These are phyloP conservation scores for Neophaeococcomyces aloes DNA, from an alignment of 2,329 filamentous ascomycete species.

Conservation along the genomic window DNA sequence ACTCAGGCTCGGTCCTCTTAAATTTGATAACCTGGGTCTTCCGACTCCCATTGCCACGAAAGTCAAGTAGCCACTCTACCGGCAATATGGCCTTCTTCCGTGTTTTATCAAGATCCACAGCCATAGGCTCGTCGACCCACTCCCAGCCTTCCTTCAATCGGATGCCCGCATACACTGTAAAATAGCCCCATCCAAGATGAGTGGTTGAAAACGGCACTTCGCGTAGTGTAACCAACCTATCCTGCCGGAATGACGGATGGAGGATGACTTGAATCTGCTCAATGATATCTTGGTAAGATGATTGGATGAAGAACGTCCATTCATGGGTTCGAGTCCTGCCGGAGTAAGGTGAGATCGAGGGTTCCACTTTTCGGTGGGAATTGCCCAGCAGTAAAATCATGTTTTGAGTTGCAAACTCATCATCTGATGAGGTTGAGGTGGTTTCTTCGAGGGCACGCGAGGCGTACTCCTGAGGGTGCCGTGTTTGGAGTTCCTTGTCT, in stretches of 20 bases:
- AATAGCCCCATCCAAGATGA: conserved; percentile 18
- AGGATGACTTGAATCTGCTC: conserved; percentile 18
- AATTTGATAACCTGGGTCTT: background rate
- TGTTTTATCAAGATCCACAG: conserved; percentile 14
- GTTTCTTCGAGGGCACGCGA: conserved; percentile 5
- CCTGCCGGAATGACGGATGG: conserved; percentile 17
- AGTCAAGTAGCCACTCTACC: conserved; percentile 18
- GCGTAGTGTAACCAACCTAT: conserved; percentile 8
- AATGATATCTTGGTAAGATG: conserved; percentile 17
- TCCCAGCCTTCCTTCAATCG: conserved; percentile 16
- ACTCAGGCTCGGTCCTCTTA: background rate
- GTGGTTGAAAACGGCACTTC: conserved; percentile 16
- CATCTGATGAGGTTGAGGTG: conserved; percentile 1
- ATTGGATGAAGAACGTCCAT: conserved; percentile 20
- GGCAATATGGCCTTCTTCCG: conserved; percentile 14
- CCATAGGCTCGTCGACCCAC: conserved; percentile 15
- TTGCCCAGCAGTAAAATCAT: conserved; percentile 19
- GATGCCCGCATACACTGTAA: conserved; percentile 18
- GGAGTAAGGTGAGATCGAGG: background rate
- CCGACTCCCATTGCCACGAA: conserved; percentile 2
- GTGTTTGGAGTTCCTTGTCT: conserved; percentile 7
- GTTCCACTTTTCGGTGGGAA: conserved; percentile 11
- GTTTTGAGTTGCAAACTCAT: conserved; percentile 10
- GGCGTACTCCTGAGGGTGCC: conserved; percentile 13
- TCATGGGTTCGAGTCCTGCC: conserved; percentile 16